Evolutionary conservation across 1,284 basidiomycete genomes (phyloP).

Genomic region (Ustilago sp.): DNA sequence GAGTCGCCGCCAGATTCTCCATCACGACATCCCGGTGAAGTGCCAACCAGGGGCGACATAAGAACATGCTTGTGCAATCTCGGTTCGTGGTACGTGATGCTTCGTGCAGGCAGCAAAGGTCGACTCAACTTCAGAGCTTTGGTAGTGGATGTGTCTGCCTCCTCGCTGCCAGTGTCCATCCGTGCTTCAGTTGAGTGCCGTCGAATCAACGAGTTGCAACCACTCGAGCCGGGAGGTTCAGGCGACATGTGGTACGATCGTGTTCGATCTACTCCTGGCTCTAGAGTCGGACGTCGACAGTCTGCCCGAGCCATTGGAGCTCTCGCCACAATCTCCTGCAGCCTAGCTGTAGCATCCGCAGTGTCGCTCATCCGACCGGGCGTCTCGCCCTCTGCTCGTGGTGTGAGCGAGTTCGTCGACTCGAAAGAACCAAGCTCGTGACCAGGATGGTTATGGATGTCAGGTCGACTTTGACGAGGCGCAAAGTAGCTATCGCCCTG

Average conservation of each 20-base stretch:
- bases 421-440: constrained; percentile 51
- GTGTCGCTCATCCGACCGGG: constrained; percentile 6
- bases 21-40: constrained; percentile 25
- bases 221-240: constrained; percentile 39
- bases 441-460: constrained; percentile 24
- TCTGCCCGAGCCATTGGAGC: not conserved
- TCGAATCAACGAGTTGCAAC: constrained; percentile 49
- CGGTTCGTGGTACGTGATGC: constrained; percentile 67
- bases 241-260: constrained; percentile 61
- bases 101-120: constrained; percentile 59
- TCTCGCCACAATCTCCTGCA: not conserved
- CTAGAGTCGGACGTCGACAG: constrained; percentile 23
- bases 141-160: constrained; percentile 10
- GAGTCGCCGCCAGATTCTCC: constrained; percentile 30
- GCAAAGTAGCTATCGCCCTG: constrained; percentile 53
- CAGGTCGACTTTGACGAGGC: constrained; percentile 38
- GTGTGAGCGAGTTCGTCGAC: constrained; percentile 29
- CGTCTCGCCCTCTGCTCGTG: constrained; percentile 23
- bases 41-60: constrained; percentile 54
- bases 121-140: constrained; percentile 27
- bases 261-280: constrained; percentile 28
- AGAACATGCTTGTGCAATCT: constrained; percentile 59
- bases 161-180: constrained; percentile 34
- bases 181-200: constrained; percentile 62
- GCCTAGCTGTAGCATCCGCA: constrained; percentile 6